A percentile compares a stretch with the other conserved stretches of the same genome.
These are phyloP conservation scores for Ceratobasidium sp. DNA, from an alignment of 1,284 basidiomycete genomes.

Conservation along the genomic window DNA sequence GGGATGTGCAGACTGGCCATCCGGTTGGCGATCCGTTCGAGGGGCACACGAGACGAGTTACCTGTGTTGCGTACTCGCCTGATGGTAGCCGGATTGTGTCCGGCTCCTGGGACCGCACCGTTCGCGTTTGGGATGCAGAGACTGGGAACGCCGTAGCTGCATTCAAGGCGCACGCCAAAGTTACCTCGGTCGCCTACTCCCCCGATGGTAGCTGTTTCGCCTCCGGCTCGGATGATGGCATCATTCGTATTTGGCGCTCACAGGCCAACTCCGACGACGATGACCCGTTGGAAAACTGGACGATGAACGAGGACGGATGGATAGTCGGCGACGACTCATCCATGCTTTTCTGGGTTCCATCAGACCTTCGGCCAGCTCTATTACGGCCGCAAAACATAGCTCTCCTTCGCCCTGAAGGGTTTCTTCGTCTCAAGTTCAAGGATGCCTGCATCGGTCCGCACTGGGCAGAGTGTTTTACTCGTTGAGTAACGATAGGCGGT, in stretches of 20 bases:
- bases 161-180: neutral
- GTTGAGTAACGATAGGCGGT: no score
- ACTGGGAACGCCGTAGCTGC: neutral
- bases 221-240: neutral
- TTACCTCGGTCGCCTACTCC: neutral
- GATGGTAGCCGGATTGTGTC: neutral
- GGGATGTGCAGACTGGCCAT: slow-evolving; percentile 50
- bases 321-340: neutral
- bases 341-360: neutral
- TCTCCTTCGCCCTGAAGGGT: neutral
- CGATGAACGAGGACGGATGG: slow-evolving; percentile 5
- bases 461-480: neutral
- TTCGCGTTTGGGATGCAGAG: slow-evolving; percentile 31
- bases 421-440: neutral
- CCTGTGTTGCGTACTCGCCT: neutral
- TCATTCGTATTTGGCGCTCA: slow-evolving; percentile 1
- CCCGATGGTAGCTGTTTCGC: neutral
- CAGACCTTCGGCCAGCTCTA: neutral
- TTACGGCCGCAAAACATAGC: neutral
- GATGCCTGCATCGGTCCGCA: neutral
- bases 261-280: neutral
- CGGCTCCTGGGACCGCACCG: slow-evolving; percentile 7
- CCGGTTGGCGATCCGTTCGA: neutral
- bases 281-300: neutral
- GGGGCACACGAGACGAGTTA: neutral